phyloP scores from a whole-genome alignment of 306 rosid species.

The Quercus engelmannii region DNA sequence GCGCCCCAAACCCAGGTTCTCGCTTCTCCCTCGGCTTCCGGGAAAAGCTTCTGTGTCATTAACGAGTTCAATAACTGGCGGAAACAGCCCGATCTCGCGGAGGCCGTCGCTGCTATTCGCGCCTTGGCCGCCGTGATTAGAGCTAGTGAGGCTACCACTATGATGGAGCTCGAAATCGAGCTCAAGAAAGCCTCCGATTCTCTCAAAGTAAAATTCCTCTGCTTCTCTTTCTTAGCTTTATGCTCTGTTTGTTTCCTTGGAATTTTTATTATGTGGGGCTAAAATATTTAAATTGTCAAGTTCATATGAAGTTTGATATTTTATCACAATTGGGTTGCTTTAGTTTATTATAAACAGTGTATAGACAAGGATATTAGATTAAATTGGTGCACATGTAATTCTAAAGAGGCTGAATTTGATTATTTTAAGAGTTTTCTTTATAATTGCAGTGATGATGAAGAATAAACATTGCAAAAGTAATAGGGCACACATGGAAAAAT shows the following conservation, averaged over 20 bases:
- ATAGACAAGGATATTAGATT: neutral
- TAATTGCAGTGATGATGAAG: neutral
- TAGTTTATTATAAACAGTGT: too few species aligned
- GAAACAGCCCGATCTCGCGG: constrained; percentile 91
- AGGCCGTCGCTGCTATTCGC: constrained; percentile 95
- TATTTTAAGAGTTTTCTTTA: neutral
- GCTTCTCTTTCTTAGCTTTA: neutral
- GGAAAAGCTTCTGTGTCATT: constrained; percentile 65
- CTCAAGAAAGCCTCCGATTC: constrained; percentile 93
- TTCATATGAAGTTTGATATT: neutral
- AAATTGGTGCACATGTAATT: neutral
- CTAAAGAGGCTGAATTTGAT: neutral
- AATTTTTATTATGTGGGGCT: neutral
- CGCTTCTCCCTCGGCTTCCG: constrained; percentile 8
- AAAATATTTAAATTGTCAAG: neutral
- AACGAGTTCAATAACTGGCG: constrained; percentile 85
- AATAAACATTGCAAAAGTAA: neutral
- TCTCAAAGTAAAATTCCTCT: constrained; percentile 50
- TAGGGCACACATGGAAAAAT: too few species aligned
- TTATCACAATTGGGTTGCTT: too few species aligned
- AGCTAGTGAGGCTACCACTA: constrained; percentile 72
- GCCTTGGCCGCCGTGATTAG: constrained; percentile 84
- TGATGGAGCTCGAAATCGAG: constrained; percentile 94
- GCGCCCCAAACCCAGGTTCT: constrained; percentile 1
- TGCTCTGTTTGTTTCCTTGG: neutral